These are phyloP conservation scores for Galerina sulciceps DNA, from an alignment of 768 basidiomycete genomes.

Conservation along the genomic window DNA sequence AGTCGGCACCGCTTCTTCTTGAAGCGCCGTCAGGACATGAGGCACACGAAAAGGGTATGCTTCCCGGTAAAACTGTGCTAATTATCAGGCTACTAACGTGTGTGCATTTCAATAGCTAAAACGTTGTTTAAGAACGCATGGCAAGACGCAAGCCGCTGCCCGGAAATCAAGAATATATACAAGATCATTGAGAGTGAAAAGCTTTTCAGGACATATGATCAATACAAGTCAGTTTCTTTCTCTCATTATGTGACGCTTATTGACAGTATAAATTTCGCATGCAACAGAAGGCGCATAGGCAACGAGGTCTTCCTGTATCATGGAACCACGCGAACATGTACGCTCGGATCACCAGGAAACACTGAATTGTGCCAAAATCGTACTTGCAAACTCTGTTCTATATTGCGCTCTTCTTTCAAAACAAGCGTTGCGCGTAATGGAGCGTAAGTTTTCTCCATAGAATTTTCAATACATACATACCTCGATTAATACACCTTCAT, in stretches of 20 bases:
- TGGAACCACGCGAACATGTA: constrained; percentile 30
- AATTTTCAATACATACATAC: background rate
- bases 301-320: constrained; percentile 36
- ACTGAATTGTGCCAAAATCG: constrained; percentile 27
- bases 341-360: constrained; percentile 25
- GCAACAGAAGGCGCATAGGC: constrained; percentile 22
- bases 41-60: constrained; percentile 25
- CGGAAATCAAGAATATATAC: constrained; percentile 29
- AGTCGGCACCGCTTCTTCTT: constrained; percentile 26
- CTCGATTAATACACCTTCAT: background rate
- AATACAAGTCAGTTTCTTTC: constrained; percentile 24
- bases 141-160: constrained; percentile 19
- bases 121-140: constrained; percentile 31
- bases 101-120: constrained; percentile 19
- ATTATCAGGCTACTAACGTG: background rate
- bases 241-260: background rate
- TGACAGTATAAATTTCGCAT: background rate
- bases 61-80: background rate
- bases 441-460: constrained; percentile 22
- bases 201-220: constrained; percentile 26
- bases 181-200: constrained; percentile 31
- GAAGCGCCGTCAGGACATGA: constrained; percentile 26
- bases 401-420: constrained; percentile 36
- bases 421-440: constrained; percentile 30
- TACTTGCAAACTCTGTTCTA: constrained; percentile 28